Conservation (phyloP, 164 flowering plant genomes). For the Berberis thunbergii region DNA sequence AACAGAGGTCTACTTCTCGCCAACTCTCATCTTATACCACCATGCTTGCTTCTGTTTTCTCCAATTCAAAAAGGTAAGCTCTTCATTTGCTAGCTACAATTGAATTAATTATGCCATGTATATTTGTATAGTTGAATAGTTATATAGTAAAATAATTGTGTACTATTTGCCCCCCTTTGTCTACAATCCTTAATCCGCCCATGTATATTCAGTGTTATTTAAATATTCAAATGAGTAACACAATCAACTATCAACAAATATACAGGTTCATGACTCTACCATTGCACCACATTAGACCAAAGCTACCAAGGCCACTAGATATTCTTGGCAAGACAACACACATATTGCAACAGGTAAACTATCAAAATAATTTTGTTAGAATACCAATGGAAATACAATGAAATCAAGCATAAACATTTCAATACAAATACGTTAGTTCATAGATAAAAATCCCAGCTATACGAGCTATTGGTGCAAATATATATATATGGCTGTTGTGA, state of each 20-base stretch:
- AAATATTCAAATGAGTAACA: background rate
- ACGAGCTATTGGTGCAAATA: slow-evolving; percentile 82
- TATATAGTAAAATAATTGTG: too few species aligned
- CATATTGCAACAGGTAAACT: background rate
- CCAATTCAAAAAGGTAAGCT: too few species aligned
- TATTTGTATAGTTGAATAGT: too few species aligned
- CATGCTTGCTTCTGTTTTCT: too few species aligned
- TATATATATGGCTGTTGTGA: slow-evolving; percentile 81
- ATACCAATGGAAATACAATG: background rate
- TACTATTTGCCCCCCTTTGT: too few species aligned
- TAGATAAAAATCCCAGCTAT: slow-evolving; percentile 39
- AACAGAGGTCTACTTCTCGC: too few species aligned
- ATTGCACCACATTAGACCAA: slow-evolving; percentile 95
- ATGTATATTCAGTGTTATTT: background rate
- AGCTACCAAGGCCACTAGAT: slow-evolving; percentile 80
- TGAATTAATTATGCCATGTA: too few species aligned
- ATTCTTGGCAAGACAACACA: slow-evolving; percentile 39
- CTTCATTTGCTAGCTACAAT: too few species aligned
- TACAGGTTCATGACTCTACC: slow-evolving; percentile 31
- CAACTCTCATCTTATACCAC: too few species aligned
- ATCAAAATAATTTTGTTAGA: too few species aligned
- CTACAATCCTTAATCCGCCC: too few species aligned
- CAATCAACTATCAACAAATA: background rate
- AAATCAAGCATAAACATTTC: background rate
- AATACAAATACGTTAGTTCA: background rate